Conservation (phyloP, 352 stramenopile genomes). For the Pythium insidiosum region DNA sequence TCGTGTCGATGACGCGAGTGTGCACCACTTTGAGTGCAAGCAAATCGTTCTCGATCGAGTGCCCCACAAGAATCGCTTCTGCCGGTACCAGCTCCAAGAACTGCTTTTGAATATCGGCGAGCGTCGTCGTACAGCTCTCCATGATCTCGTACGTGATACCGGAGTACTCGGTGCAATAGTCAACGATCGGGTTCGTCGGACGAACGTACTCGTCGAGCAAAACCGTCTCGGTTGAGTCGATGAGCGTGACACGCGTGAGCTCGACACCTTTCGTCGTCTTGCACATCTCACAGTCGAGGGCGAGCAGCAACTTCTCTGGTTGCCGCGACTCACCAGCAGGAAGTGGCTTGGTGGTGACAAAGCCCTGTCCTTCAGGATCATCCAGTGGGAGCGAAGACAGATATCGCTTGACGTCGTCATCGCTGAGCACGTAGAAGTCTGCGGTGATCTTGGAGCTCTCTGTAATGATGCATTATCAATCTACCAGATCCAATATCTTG, state of each 20-base stretch:
- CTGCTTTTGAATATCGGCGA: conserved; percentile 56
- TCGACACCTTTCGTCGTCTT: conserved; percentile 82
- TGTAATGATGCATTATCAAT: conserved; percentile 4
- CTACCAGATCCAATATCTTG: too few species aligned
- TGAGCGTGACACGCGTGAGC: conserved; percentile 61
- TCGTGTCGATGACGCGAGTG: conserved; percentile 73
- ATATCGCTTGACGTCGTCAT: conserved; percentile 47
- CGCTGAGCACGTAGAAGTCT: conserved; percentile 72
- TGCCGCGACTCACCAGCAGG: conserved; percentile 19
- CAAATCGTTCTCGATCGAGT: conserved; percentile 86
- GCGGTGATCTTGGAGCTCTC: conserved; percentile 37
- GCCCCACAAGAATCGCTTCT: conserved; percentile 77
- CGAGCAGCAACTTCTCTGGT: conserved; percentile 45
- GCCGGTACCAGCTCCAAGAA: conserved; percentile 53
- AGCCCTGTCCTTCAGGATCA: conserved; percentile 24
- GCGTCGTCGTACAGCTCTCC: conserved; percentile 44
- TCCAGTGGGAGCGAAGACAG: conserved; percentile 48
- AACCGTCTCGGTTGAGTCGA: conserved; percentile 61
- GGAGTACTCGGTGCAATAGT: conserved; percentile 85
- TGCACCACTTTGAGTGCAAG: conserved; percentile 62
- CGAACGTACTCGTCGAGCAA: conserved; percentile 78
- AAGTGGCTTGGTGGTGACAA: conserved; percentile 33
- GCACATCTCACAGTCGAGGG: conserved; percentile 86
- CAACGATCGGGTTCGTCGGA: conserved; percentile 74
- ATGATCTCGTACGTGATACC: conserved; percentile 82